Evolutionary conservation across 208 protist genomes (phyloP), one percentile per base, ranked within the genome.

Genomic region (Endotrypanum monterogeii): DNA sequence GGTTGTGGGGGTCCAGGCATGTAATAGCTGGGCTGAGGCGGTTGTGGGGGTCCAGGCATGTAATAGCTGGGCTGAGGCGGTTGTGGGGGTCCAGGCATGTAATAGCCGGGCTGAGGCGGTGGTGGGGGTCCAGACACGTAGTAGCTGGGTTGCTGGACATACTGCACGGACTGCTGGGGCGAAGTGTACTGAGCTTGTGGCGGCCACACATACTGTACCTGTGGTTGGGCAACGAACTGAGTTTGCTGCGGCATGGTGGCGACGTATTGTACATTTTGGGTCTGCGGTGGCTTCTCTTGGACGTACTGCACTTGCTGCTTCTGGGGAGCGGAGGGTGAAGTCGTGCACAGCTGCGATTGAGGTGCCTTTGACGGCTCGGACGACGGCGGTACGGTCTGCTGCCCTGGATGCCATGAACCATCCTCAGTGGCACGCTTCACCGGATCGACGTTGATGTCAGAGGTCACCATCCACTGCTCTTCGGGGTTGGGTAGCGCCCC

Each of bases 381-480:
- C 54, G 78, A 69, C 67, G 67, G 57, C 16, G 86, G 72, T 9
- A 67, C 70, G 35, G 51, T 80, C 57, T 78, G 80, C 76, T 81
- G 81, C 23, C 82, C 84, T 0, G 83, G 83, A 35, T 73, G 76
- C 74, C 72, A 87, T 30, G 60, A 82, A 60, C 84, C 82, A 25
- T 87, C 79, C 67, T 83, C 76, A 20, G 83, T 84, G 23, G 80
- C 81, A 20, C 76, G 82, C 73, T 85, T 52, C 50, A 85, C 85
- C 11, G 85, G 85, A 58, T 91, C 86, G 46, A 74, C 69, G 30
- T 67, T 58, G 60, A 91, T 91, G 63, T 94, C 86, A n/a, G 18
- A 67, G 6, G 87, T 91, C 23, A 90, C 70, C 83, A 87, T 91
- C 89, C 89, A 90, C 69, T 62, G 25, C 41, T 92, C 78, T 37